These are phyloP conservation scores for Vigna reflexopilosa DNA, from an alignment of 306 rosid genomes.

Conservation along the genomic window DNA sequence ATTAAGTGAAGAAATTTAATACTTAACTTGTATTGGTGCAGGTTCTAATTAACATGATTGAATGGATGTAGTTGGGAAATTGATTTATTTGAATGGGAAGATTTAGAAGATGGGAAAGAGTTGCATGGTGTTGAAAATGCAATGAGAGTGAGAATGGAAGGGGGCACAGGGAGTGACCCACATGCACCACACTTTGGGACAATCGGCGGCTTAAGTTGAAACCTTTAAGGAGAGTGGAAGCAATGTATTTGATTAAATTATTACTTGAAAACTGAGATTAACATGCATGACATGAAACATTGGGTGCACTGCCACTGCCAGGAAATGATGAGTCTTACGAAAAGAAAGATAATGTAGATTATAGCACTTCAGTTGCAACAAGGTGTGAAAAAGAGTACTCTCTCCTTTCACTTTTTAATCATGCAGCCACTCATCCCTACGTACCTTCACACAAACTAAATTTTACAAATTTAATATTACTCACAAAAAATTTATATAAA, in stretches of 20 bases:
- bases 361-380: background rate
- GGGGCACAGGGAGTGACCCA: constrained; percentile 35
- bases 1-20: background rate
- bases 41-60: background rate
- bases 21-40: background rate
- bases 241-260: constrained; percentile 16
- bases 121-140: constrained; percentile 26
- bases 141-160: background rate
- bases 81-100: constrained; percentile 6
- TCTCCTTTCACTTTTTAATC: background rate
- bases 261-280: constrained; percentile 35
- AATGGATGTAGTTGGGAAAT: background rate
- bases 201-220: constrained; percentile 24
- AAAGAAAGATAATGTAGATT: constrained; percentile 35
- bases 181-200: constrained; percentile 50
- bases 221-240: constrained; percentile 32
- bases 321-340: constrained; percentile 33
- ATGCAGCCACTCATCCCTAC: background rate
- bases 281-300: constrained; percentile 25
- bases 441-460: background rate
- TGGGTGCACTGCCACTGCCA: constrained; percentile 36
- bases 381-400: constrained; percentile 1
- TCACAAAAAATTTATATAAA: too few relatives aligned
- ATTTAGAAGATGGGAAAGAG: constrained; percentile 17
- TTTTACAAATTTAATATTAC: too few relatives aligned